A percentile compares a stretch with the other conserved stretches of the same genome.
Conservation (phyloP, 1,284 basidiomycete species). For the Fomitopsis palustris region DNA sequence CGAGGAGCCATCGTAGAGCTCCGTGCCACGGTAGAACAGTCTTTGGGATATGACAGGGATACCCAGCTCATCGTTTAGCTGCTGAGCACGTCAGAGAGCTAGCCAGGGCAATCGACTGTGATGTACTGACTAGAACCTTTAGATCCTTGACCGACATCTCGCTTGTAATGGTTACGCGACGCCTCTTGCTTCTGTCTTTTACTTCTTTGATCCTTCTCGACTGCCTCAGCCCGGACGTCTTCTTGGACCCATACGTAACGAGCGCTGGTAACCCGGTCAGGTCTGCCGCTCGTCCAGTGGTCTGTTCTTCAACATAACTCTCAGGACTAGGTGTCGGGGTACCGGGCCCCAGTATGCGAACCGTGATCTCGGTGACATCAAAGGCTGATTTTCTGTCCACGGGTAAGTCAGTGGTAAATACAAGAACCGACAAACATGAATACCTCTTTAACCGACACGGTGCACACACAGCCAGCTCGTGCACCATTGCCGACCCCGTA, state of each 20-base stretch:
- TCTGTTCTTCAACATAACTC: conserved; percentile 15
- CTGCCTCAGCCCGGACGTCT: conserved; percentile 38
- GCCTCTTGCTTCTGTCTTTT: conserved; percentile 45
- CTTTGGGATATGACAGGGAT: conserved; percentile 75
- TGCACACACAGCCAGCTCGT: conserved; percentile 53
- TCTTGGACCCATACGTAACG: conserved; percentile 30
- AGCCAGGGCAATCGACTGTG: neutral
- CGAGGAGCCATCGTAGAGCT: conserved; percentile 60
- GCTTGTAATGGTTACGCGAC: conserved; percentile 55
- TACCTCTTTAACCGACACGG: conserved; percentile 63
- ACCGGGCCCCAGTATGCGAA: conserved; percentile 28
- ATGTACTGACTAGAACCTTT: conserved; percentile 57
- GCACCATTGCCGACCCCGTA: conserved; percentile 33
- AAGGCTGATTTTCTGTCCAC: conserved; percentile 29
- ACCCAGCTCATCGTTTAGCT: conserved; percentile 56
- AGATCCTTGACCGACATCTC: conserved; percentile 71
- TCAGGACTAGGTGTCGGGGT: conserved; percentile 29
- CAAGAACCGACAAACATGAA: neutral
- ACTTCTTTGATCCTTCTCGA: conserved; percentile 63
- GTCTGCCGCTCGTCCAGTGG: neutral
- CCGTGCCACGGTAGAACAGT: conserved; percentile 56
- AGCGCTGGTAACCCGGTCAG: conserved; percentile 19
- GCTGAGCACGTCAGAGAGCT: neutral
- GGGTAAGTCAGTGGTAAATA: neutral
- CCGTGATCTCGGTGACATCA: conserved; percentile 32